Conservation (phyloP, 257 asterid genomes). For the Solanum sitiens region DNA sequence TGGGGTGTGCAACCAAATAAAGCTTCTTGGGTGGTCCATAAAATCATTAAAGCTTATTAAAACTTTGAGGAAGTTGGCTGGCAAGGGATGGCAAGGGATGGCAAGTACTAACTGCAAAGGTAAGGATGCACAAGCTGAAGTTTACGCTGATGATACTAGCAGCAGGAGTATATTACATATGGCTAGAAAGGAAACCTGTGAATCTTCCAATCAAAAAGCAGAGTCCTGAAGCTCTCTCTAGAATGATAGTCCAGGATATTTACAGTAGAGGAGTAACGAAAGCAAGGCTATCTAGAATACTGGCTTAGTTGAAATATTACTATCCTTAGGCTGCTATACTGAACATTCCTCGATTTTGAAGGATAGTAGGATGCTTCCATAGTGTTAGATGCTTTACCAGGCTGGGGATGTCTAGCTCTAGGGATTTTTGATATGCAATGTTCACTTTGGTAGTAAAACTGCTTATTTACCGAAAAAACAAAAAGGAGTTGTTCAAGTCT, state of each 20-base stretch:
- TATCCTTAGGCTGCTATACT: too few relatives aligned
- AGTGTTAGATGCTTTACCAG: background rate
- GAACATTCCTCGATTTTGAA: background rate
- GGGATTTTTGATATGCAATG: background rate
- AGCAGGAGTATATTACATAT: background rate
- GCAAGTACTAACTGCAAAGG: background rate
- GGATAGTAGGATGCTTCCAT: background rate
- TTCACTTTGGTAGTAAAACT: too few relatives aligned
- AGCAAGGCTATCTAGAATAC: background rate
- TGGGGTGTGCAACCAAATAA: background rate
- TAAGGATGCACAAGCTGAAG: background rate
- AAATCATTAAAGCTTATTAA: background rate
- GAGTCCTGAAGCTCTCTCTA: background rate
- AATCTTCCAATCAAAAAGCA: background rate
- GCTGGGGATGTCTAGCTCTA: background rate
- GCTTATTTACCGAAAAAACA: background rate
- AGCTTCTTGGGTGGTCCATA: background rate
- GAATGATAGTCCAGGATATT: background rate
- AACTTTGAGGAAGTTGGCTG: background rate
- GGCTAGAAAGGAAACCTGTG: background rate
- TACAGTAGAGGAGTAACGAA: background rate
- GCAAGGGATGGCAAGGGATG: background rate
- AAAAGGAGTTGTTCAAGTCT: background rate
- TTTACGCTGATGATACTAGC: background rate
- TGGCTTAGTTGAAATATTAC: background rate